phyloP scores from a whole-genome alignment of 1,139 yeast genomes.

The Suhomyces kunorum region DNA sequence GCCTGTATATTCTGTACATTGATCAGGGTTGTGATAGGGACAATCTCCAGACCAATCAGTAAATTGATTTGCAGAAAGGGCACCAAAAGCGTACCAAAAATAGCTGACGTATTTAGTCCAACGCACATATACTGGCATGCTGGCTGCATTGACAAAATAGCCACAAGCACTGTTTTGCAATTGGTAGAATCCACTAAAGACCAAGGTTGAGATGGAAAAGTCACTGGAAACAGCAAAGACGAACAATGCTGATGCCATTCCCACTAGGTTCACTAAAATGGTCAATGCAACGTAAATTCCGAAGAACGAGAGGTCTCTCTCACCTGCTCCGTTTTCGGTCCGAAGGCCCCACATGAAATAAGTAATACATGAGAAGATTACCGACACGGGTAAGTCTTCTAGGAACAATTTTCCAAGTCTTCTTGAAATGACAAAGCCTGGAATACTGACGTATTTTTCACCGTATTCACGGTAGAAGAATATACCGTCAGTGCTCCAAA shows the following conservation, averaged over 20 bases:
- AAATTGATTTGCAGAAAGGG: conserved; percentile 64
- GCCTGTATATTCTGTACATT: conserved; percentile 53
- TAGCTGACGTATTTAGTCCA: conserved; percentile 80
- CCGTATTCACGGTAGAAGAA: conserved; percentile 73
- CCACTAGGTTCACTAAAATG: conserved; percentile 56
- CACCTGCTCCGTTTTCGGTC: conserved; percentile 21
- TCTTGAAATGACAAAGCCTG: conserved; percentile 69
- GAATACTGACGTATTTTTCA: conserved; percentile 66
- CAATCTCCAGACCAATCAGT: conserved; percentile 62
- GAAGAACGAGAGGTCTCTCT: conserved; percentile 41
- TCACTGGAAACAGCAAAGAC: conserved; percentile 63
- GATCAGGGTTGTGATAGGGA: conserved; percentile 33
- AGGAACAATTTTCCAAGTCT: conserved; percentile 63
- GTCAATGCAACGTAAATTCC: conserved; percentile 63
- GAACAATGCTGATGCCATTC: conserved; percentile 57
- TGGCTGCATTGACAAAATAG: conserved; percentile 69
- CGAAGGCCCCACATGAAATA: conserved; percentile 81
- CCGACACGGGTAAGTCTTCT: conserved; percentile 69
- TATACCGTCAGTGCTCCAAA: conserved; percentile 67
- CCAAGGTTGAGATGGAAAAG: conserved; percentile 63
- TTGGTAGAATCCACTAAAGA: conserved; percentile 66
- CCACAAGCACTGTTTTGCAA: conserved; percentile 81
- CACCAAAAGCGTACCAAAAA: conserved; percentile 79
- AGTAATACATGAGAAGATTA: conserved; percentile 59
- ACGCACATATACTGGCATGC: conserved; percentile 82